Base-by-base conservation (phyloP, 768 basidiomycete species). In the Lentinula sp. region DNA sequence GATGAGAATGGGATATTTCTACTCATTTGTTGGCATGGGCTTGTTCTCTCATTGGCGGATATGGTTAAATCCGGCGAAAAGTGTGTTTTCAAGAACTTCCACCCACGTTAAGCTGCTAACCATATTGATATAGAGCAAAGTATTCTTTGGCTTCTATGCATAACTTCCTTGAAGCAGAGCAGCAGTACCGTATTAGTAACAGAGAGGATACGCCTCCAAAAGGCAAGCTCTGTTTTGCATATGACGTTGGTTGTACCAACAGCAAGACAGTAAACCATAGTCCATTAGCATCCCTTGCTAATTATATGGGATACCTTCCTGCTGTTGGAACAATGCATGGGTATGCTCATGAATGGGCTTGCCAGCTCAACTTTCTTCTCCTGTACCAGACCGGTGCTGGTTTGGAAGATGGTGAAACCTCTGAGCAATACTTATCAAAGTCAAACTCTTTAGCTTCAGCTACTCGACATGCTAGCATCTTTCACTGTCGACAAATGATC, bases 201-300 rank as follows among this genome's bases (percentile, higher is more conserved):
- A 3, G 28, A n/a, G 15, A 60, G 1, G 32, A 67, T 13, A 35
- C 28, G 15, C 45, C 37, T 8, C 33, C 49, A 4, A 33, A 18
- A 16, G 32, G 54, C n/a, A 42, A 56, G n/a, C 4, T 61, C 12
- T 64, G 59, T 15, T 15, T 28, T 10, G 59, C 46, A 13, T 71
- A 70, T 42, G 65, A 71, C 48, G 69, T 70, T 51, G 62, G 63
- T 1, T 71, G 68, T 49, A 66, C 65, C 37, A 70, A 69, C 60
- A 18, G 48, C 8, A 67, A 46, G 9, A 71, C 64, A 4, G 37
- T 73, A 6, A 42, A 33, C 3, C 60, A 60, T 3, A 71, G 68
- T 61, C 32, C 58, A 0, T 62, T 72, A 2, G 39, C 39, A 9
- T 1, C 56, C n/a, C 41, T 57, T 13, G 56, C 56, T 23, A 7